Conservation (phyloP, 768 basidiomycete genomes). For the Phylloporus arenicola region DNA sequence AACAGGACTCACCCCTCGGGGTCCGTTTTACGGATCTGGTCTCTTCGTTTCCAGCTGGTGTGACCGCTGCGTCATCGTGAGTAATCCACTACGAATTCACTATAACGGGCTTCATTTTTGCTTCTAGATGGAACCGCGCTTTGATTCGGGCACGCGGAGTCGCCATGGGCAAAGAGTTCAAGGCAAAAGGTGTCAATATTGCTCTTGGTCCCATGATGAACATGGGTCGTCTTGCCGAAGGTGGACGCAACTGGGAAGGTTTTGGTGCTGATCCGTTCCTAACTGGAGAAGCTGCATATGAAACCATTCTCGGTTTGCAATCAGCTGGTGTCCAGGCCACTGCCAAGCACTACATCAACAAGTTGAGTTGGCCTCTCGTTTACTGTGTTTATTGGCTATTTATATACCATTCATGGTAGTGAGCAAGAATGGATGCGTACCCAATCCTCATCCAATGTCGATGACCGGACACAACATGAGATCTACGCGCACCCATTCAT, state of each 20-base stretch:
- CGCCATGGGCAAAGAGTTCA: conserved; percentile 79
- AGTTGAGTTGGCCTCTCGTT: conserved; percentile 36
- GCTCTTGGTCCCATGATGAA: conserved; percentile 85
- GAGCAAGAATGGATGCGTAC: conserved; percentile 35
- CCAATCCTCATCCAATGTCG: conserved; percentile 33
- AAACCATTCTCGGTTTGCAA: conserved; percentile 83
- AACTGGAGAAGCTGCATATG: conserved; percentile 66
- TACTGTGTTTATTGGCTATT: not conserved
- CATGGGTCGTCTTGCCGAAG: conserved; percentile 69
- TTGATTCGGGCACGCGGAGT: conserved; percentile 73
- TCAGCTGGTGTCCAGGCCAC: conserved; percentile 78
- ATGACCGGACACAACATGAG: conserved; percentile 47
- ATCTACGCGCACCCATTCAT: conserved; percentile 54
- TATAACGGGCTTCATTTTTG: not conserved
- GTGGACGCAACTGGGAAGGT: conserved; percentile 94
- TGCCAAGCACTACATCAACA: conserved; percentile 78
- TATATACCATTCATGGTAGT: conserved; percentile 10
- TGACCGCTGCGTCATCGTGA: conserved; percentile 79
- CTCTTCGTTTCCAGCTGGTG: conserved; percentile 77
- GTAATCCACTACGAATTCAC: conserved; percentile 15
- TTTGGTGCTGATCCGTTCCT: conserved; percentile 90
- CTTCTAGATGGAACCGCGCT: conserved; percentile 61
- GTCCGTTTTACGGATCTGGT: conserved; percentile 70
- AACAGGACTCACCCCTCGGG: conserved; percentile 70
- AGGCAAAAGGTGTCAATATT: conserved; percentile 78